Evolutionary conservation across 2,329 filamentous ascomycete genomes (phyloP), one percentile per base, ranked within the genome.

Genomic region (Epichloe scottii): DNA sequence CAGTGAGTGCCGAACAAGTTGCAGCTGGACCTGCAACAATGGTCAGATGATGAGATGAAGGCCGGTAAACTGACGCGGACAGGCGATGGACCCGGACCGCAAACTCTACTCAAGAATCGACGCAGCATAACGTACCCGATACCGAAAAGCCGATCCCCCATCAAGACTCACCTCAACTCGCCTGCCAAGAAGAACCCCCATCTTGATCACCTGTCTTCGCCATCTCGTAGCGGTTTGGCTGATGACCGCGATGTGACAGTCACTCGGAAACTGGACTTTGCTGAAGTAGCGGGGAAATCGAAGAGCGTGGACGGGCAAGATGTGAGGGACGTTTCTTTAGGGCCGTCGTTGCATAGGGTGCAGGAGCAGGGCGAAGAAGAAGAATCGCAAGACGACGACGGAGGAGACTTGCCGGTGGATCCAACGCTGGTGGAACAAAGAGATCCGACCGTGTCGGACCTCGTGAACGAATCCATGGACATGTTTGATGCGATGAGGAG

Each of bases 131-230:
- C 72, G 45, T 65, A 69, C 17, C 68, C 78, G 58, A 56, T 75
- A 10, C 72, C 74, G 40, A 71, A 70, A 48, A 69, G 69, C 44
- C 66, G 71, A 52, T 86, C 83, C 2, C 84, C 84, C 1, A 72
- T 77, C 50, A 86, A 85, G 65, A 83, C 82, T 3, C 68, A 74
- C 35, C 71, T 81, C 26, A 68, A 72, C 12, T 79, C 77, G 2
- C 84, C 84, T 0, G 81, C 84, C 26, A 75, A 79, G 54, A 75
- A 76, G 51, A 81, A 80, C 57, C 79, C 77, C 4, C 75, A 76
- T 46, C 65, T 83, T 49, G 76, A 72, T 33, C 77, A 73, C 43
- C 68, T 70, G 17, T 77, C 77, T 12, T 79, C 74, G 15, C 73
- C 77, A 0, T 61, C 65, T 10, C 69, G 70, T 21, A 71, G 67